A percentile compares a stretch with the other conserved stretches of the same genome.
Evolutionary conservation across 192 early-diverging fungal species (phyloP).

Genomic region (Rhizophagus clarus): DNA sequence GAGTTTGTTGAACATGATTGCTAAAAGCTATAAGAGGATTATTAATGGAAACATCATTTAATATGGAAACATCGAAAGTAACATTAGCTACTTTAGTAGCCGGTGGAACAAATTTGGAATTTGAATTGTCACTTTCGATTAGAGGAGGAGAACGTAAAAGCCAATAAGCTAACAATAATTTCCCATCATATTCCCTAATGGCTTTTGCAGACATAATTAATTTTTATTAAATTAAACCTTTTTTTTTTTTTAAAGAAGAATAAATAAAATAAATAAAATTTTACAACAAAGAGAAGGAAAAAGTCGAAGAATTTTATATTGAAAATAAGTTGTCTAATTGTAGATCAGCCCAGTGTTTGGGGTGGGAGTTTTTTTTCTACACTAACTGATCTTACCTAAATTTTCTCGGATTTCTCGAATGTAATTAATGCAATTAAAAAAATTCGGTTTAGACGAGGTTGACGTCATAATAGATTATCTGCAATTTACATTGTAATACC

Average conservation of each 20-base stretch:
- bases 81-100: constrained; percentile 78
- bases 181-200: constrained; percentile 97
- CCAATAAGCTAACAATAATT: constrained; percentile 91
- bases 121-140: constrained; percentile 45
- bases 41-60: constrained; percentile 42
- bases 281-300: no score
- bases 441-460: no score
- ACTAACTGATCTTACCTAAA: no score
- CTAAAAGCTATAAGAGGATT: constrained; percentile 61
- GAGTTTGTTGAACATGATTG: constrained; percentile 56
- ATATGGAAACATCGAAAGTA: constrained; percentile 65
- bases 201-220: constrained; percentile 81
- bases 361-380: no score
- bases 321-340: no score
- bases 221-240: neutral
- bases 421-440: no score
- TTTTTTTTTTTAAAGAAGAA: neutral
- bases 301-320: no score
- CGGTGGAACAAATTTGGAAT: constrained; percentile 71
- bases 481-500: no score
- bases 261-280: neutral
- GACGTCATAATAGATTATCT: no score
- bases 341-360: no score
- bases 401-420: no score
- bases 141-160: constrained; percentile 74